These are phyloP conservation scores for Aspergillus puulaauensis DNA, from an alignment of 2,329 filamentous ascomycete genomes.

Conservation along the genomic window DNA sequence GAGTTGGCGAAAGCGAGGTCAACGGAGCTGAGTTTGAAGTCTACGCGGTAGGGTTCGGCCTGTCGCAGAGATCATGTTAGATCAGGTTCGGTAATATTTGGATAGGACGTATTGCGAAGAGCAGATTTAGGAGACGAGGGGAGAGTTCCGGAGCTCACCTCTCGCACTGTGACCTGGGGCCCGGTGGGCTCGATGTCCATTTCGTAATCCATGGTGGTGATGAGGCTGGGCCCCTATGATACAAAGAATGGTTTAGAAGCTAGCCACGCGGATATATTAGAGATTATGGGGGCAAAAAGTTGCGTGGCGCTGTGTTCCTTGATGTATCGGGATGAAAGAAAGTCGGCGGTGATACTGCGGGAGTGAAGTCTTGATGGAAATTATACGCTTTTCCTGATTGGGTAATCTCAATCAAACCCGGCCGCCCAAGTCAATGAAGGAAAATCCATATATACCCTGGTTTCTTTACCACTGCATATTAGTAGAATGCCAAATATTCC, in stretches of 20 bases:
- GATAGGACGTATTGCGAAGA: background rate
- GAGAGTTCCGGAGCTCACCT: conserved; percentile 30
- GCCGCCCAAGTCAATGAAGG: background rate
- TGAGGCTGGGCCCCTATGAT: conserved; percentile 17
- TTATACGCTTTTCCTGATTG: conserved; percentile 23
- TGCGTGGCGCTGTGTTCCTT: background rate
- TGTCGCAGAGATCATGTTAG: background rate
- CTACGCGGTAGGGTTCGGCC: conserved; percentile 77
- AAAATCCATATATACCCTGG: too few species aligned
- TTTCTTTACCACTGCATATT: background rate
- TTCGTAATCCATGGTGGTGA: conserved; percentile 42
- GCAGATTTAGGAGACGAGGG: background rate
- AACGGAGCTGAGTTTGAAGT: conserved; percentile 87
- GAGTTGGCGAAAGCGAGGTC: conserved; percentile 92
- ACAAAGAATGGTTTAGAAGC: background rate
- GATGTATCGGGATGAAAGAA: background rate
- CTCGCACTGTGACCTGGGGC: conserved; percentile 49
- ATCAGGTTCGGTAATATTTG: background rate
- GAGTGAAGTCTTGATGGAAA: conserved; percentile 10
- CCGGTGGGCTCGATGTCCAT: conserved; percentile 51
- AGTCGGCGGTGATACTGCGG: conserved; percentile 3
- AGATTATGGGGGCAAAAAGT: background rate
- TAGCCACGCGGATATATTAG: background rate
- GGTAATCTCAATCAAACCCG: conserved; percentile 9
- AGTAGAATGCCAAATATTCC: background rate